Evolutionary conservation across 495 filamentous ascomycete genomes (phyloP).

Genomic region (Monascus purpureus): DNA sequence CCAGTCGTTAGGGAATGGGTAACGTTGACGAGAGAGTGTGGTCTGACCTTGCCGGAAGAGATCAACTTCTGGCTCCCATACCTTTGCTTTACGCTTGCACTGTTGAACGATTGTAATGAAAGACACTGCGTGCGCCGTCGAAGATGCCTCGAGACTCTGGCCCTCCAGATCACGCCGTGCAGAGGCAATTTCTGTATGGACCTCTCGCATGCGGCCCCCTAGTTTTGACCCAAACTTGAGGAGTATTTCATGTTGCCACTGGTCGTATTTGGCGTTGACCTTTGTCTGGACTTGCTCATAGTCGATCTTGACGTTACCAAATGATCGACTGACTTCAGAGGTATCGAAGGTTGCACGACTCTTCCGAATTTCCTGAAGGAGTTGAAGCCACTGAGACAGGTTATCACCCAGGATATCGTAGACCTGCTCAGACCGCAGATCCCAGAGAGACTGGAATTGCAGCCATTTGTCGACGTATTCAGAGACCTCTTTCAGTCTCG

Average conservation of each 20-base stretch:
- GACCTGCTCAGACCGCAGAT: slow-evolving; percentile 88
- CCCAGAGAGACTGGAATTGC: slow-evolving; percentile 97
- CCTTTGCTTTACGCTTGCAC: slow-evolving; percentile 80
- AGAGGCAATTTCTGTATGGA: slow-evolving; percentile 76
- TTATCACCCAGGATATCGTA: slow-evolving; percentile 86
- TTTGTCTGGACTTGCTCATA: slow-evolving; percentile 97
- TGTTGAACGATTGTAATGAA: slow-evolving; percentile 97
- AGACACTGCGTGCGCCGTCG: slow-evolving; percentile 88
- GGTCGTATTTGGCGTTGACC: slow-evolving; percentile 97
- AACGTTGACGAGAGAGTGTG: slow-evolving; percentile 74
- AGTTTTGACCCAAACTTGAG: slow-evolving; percentile 81
- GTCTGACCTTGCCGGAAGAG: slow-evolving; percentile 91
- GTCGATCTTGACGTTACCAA: slow-evolving; percentile 87
- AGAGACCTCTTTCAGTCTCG: slow-evolving; percentile 59
- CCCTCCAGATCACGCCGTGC: slow-evolving; percentile 78
- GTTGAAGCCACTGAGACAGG: slow-evolving; percentile 79
- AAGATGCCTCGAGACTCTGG: slow-evolving; percentile 79
- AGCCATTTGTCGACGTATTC: slow-evolving; percentile 92
- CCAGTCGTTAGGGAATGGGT: slow-evolving; percentile 89
- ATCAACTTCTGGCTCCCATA: slow-evolving; percentile 91
- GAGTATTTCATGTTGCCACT: slow-evolving; percentile 97
- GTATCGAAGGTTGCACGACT: slow-evolving; percentile 90
- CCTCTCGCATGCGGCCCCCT: slow-evolving; percentile 79
- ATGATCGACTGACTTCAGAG: slow-evolving; percentile 75
- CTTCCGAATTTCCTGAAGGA: slow-evolving; percentile 90